Conservation (phyloP, 345 rosid genomes). For the Passiflora organensis region DNA sequence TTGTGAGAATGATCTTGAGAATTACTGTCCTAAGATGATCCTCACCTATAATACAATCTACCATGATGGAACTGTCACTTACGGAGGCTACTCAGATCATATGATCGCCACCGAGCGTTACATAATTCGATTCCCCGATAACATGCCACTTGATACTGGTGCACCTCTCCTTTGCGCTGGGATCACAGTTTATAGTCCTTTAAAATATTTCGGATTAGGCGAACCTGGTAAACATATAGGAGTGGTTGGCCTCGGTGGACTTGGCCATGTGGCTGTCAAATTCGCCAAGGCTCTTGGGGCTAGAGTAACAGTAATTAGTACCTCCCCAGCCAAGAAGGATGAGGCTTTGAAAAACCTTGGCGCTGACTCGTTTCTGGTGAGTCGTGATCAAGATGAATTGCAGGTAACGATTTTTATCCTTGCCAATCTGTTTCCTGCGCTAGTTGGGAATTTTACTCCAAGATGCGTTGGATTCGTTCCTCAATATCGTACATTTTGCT, state of each 20-base stretch:
- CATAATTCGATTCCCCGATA: slow-evolving; percentile 4
- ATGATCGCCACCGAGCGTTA: slow-evolving; percentile 10
- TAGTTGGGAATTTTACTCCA: too few relatives aligned
- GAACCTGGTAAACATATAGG: slow-evolving; percentile 7
- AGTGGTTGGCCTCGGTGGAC: too few relatives aligned
- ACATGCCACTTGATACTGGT: slow-evolving; percentile 6
- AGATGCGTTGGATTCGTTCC: too few relatives aligned
- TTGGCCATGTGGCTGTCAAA: too few relatives aligned
- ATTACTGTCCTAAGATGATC: slow-evolving; percentile 7
- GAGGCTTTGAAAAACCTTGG: not conserved
- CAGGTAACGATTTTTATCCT: not conserved
- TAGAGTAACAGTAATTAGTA: too few relatives aligned
- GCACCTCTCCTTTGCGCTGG: slow-evolving; percentile 15
- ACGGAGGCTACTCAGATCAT: slow-evolving; percentile 13
- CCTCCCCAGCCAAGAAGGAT: not conserved
- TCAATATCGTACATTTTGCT: too few relatives aligned
- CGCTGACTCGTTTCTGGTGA: not conserved
- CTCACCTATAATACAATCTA: slow-evolving; percentile 2
- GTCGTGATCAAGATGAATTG: not conserved
- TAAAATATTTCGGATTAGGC: slow-evolving; percentile 6
- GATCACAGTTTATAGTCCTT: slow-evolving; percentile 12
- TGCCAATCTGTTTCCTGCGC: too few relatives aligned
- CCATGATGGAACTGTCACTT: slow-evolving; percentile 7
- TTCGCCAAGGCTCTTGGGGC: too few relatives aligned
- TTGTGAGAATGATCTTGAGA: slow-evolving; percentile 8